phyloP scores from a whole-genome alignment of 495 filamentous ascomycete species.

The Neurospora tetrasperma region DNA sequence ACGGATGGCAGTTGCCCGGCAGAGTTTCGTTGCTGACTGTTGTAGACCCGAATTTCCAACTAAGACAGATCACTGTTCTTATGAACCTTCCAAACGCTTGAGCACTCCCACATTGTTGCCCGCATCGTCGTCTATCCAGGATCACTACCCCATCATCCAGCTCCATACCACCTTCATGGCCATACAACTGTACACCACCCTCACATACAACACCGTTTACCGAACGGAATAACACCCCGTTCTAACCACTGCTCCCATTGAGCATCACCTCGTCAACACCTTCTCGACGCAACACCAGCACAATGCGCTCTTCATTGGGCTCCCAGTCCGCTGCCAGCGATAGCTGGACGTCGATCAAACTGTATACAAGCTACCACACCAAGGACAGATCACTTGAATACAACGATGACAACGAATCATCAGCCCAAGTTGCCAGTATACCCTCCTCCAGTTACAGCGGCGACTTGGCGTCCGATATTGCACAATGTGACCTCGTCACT shows the following conservation, averaged over 20 bases:
- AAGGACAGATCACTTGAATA: slow-evolving; percentile 14
- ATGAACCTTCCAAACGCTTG: background rate
- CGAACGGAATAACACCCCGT: background rate
- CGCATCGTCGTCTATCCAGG: background rate
- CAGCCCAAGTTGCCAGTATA: slow-evolving; percentile 8
- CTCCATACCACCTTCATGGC: background rate
- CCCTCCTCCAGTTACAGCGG: background rate
- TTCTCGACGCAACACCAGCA: background rate
- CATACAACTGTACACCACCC: background rate
- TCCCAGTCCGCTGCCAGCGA: slow-evolving; percentile 1
- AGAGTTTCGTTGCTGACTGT: background rate
- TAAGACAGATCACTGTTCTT: background rate
- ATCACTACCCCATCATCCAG: background rate
- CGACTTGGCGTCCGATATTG: background rate
- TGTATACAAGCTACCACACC: slow-evolving; percentile 11
- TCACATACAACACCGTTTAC: background rate
- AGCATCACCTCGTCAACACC: background rate
- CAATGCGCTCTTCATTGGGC: background rate
- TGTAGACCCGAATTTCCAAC: background rate
- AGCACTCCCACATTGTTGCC: background rate
- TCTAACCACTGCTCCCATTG: background rate
- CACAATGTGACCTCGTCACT: background rate
- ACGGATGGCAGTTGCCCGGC: background rate
- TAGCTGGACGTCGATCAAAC: background rate
- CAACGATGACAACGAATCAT: slow-evolving; percentile 23